Evolutionary conservation across 441 rosid genomes (phyloP).

Genomic region (Croton laevigatus): DNA sequence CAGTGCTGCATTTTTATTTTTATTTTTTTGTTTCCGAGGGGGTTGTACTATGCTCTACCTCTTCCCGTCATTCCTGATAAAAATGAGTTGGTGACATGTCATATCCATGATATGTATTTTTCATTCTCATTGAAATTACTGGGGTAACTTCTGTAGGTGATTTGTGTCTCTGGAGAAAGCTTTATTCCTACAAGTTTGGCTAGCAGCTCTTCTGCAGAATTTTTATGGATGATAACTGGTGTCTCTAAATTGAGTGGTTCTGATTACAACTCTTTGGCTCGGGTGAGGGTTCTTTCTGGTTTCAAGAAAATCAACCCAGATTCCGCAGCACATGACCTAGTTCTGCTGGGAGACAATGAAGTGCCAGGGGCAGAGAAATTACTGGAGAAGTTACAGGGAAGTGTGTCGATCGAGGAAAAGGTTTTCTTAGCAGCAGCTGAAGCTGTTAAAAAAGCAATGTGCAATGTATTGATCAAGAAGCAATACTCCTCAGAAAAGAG

Average conservation of each 20-base stretch:
- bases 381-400: constrained; percentile 76
- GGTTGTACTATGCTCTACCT: not conserved
- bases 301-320: constrained; percentile 23
- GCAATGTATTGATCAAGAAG: constrained; percentile 79
- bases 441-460: constrained; percentile 73
- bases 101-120: not conserved
- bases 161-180: constrained; percentile 45
- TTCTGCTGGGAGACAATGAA: constrained; percentile 42
- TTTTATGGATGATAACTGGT: constrained; percentile 75
- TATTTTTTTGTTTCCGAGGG: no score
- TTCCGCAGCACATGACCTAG: constrained; percentile 22
- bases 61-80: constrained; percentile 5
- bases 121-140: not conserved
- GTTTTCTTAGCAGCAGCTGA: constrained; percentile 66
- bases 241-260: constrained; percentile 60
- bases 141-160: constrained; percentile 40
- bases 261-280: constrained; percentile 45
- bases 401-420: constrained; percentile 49
- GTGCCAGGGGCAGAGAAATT: constrained; percentile 68
- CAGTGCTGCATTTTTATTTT: not conserved
- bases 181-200: constrained; percentile 73
- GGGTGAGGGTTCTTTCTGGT: constrained; percentile 55
- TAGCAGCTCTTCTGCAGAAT: constrained; percentile 40
- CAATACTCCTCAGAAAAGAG: constrained; percentile 67
- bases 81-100: no score